These are phyloP conservation scores for Chrysoporthe austroafricana DNA, from an alignment of 2,329 filamentous ascomycete genomes.

Conservation along the genomic window DNA sequence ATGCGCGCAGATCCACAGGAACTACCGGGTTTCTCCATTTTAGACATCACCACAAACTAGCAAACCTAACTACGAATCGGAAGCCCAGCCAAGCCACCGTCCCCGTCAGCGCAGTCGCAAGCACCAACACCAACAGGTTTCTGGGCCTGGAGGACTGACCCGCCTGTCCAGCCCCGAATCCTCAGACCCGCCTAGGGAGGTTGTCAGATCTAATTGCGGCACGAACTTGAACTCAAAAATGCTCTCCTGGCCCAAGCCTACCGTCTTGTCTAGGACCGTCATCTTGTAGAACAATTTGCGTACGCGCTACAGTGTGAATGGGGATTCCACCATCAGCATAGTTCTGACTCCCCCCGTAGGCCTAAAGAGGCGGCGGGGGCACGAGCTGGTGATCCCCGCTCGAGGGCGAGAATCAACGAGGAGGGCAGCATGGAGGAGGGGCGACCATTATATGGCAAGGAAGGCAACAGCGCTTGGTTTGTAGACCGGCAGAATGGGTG, in stretches of 20 bases:
- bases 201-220: slow-evolving; percentile 49
- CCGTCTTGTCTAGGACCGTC: slow-evolving; percentile 62
- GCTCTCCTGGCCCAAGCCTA: slow-evolving; percentile 62
- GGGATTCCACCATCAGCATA: background rate
- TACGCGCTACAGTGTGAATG: slow-evolving; percentile 31
- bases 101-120: slow-evolving; percentile 40
- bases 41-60: background rate
- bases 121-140: slow-evolving; percentile 49
- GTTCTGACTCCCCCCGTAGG: background rate
- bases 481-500: background rate
- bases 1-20: background rate
- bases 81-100: slow-evolving; percentile 35
- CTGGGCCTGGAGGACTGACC: slow-evolving; percentile 47
- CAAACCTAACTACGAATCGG: slow-evolving; percentile 19
- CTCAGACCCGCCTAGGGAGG: slow-evolving; percentile 32
- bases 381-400: background rate
- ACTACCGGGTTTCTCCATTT: background rate
- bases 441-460: background rate
- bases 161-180: slow-evolving; percentile 8
- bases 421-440: background rate
- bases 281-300: slow-evolving; percentile 49
- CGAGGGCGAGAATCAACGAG: background rate
- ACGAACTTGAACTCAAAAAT: slow-evolving; percentile 74
- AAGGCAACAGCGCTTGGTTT: background rate
- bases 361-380: no score